These are phyloP conservation scores for Phytomonas sp. DNA, from an alignment of 208 protist genomes.

Conservation along the genomic window DNA sequence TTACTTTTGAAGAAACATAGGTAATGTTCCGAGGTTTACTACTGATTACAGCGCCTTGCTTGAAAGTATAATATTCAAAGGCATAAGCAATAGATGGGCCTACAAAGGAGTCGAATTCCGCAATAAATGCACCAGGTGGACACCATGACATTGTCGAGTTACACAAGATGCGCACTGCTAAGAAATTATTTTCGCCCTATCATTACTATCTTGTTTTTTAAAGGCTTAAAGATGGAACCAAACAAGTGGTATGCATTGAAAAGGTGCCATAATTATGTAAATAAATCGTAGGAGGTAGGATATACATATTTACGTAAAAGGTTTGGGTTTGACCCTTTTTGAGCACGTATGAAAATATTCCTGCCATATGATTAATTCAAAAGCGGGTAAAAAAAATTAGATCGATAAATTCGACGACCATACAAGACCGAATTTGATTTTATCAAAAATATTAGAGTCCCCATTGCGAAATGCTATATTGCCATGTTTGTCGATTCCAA, in stretches of 20 bases:
- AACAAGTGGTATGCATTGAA: conserved; percentile 2
- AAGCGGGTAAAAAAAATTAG: conserved; percentile 14
- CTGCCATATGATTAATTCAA: neutral
- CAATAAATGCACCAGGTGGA: conserved; percentile 55
- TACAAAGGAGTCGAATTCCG: conserved; percentile 71
- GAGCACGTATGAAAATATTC: neutral
- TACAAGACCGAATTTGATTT: conserved; percentile 67
- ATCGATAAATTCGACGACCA: conserved; percentile 75
- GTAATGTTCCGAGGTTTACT: conserved; percentile 10
- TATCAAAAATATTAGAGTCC: conserved; percentile 55
- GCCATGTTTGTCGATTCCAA: conserved; percentile 50
- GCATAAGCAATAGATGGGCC: conserved; percentile 55
- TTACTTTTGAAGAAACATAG: conserved; percentile 19
- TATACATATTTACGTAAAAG: conserved; percentile 5
- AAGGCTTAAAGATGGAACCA: neutral
- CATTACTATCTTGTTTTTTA: neutral
- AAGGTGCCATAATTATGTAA: neutral
- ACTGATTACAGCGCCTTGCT: conserved; percentile 3
- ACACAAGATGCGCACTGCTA: conserved; percentile 5
- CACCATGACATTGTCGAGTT: conserved; percentile 14
- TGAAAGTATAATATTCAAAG: conserved; percentile 61
- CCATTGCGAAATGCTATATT: conserved; percentile 49
- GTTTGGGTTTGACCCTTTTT: neutral
- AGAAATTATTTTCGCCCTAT: conserved; percentile 6
- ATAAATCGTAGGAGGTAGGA: neutral